Conservation (phyloP, 495 filamentous ascomycete species). For the Neurospora terricola region DNA sequence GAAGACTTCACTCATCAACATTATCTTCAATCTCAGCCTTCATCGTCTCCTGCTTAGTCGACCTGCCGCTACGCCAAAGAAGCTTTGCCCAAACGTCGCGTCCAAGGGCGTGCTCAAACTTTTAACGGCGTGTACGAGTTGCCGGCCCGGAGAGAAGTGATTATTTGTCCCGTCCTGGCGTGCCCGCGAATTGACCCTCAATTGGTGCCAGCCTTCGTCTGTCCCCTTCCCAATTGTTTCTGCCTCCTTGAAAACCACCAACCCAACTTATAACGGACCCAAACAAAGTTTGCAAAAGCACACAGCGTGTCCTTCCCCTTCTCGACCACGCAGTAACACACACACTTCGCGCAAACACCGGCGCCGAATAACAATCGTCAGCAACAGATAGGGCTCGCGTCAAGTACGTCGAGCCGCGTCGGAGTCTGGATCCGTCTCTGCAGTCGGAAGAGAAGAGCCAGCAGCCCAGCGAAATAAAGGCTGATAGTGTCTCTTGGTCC, state of each 20-base stretch:
- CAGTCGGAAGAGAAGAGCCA: neutral
- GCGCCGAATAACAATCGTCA: neutral
- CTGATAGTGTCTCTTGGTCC: neutral
- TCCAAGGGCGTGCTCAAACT: no score
- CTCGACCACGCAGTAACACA: neutral
- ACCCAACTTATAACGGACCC: neutral
- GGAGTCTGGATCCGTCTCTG: neutral
- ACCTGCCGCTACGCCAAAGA: no score
- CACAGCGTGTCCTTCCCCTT: neutral
- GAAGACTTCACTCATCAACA: no score
- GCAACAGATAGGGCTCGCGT: neutral
- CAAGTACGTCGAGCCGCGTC: neutral
- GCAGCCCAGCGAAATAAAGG: neutral
- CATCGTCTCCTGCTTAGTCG: no score
- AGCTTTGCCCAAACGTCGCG: no score
- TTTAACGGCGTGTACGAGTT: no score
- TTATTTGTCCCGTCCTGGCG: no score
- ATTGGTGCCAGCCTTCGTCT: no score
- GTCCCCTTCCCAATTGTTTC: neutral
- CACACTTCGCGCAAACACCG: neutral
- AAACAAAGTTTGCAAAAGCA: neutral
- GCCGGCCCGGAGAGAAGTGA: no score
- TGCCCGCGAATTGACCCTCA: no score
- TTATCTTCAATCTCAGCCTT: no score
- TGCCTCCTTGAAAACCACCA: neutral